These are phyloP conservation scores for Scenedesmus sp. DNA, from an alignment of 163 green algal species.

Conservation along the genomic window DNA sequence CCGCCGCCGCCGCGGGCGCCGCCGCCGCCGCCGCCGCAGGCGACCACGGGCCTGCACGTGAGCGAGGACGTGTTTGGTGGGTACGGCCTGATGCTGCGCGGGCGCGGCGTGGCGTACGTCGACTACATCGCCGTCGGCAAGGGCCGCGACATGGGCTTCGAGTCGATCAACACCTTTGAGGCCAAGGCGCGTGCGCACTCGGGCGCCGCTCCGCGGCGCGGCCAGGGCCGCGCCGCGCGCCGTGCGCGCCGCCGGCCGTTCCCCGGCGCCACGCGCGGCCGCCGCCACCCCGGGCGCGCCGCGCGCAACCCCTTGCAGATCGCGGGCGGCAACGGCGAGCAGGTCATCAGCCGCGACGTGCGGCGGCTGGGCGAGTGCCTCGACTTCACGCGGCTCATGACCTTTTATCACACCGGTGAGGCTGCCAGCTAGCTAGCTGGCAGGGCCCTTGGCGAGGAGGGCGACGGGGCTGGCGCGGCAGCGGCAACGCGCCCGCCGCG, in stretches of 20 bases:
- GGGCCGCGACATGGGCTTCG: constrained; percentile 93
- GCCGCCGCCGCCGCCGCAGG: too few species aligned
- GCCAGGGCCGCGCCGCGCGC: too few species aligned
- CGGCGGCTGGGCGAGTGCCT: constrained; percentile 76
- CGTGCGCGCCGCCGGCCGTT: too few species aligned
- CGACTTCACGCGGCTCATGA: constrained; percentile 88
- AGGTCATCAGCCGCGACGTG: constrained; percentile 83
- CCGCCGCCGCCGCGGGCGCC: background rate
- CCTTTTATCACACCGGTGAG: constrained; percentile 78
- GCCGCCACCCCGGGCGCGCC: too few species aligned
- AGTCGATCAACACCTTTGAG: constrained; percentile 93
- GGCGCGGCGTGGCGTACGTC: constrained; percentile 83
- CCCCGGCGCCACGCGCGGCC: too few species aligned
- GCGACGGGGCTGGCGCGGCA: too few species aligned
- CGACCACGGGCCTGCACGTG: constrained; percentile 76
- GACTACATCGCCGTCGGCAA: constrained; percentile 93
- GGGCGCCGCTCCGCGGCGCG: too few species aligned
- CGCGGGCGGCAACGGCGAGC: constrained; percentile 85
- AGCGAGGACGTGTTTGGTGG: constrained; percentile 90
- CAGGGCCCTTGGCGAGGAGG: too few species aligned
- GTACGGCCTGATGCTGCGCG: constrained; percentile 85
- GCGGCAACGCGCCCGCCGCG: background rate
- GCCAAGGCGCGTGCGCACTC: constrained; percentile 86
- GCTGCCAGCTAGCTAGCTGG: too few species aligned
- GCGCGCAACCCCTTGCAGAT: too few species aligned